phyloP scores from a whole-genome alignment of 768 basidiomycete genomes.

The Antrodiella citrinella region DNA sequence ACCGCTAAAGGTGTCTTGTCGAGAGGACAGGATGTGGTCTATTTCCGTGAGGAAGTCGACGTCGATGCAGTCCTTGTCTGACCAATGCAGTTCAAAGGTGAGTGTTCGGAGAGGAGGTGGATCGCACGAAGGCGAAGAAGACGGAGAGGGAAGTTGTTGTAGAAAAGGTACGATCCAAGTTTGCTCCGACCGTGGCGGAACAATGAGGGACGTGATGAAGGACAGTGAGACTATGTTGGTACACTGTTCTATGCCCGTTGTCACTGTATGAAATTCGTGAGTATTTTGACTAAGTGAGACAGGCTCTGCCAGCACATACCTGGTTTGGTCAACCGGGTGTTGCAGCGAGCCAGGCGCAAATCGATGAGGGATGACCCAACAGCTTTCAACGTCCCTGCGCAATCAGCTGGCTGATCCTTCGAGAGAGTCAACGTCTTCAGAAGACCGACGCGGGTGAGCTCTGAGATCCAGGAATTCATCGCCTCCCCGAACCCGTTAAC shows the following conservation, averaged over 20 bases:
- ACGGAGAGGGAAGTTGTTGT: neutral
- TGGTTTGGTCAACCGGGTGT: neutral
- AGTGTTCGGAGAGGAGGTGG: neutral
- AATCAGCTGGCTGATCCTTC: neutral
- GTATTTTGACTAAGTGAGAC: no score
- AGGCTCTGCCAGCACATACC: no score
- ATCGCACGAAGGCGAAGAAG: neutral
- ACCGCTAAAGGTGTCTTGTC: neutral
- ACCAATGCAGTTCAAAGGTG: neutral
- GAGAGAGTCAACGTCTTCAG: neutral
- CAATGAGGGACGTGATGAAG: neutral
- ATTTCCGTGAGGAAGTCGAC: neutral
- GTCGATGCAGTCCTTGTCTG: neutral
- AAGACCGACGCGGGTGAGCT: neutral
- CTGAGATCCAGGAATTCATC: neutral
- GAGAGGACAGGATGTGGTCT: neutral
- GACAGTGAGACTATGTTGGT: neutral
- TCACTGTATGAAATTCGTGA: no score
- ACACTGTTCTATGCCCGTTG: neutral
- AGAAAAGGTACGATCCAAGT: neutral
- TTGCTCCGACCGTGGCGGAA: neutral
- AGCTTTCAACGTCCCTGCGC: neutral
- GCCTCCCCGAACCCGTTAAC: neutral
- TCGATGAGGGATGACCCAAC: neutral
- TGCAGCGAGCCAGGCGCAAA: neutral